A percentile compares a stretch with the other conserved stretches of the same genome.
Conservation (phyloP, 75 land plant genomes). For the Larix kaempferi region DNA sequence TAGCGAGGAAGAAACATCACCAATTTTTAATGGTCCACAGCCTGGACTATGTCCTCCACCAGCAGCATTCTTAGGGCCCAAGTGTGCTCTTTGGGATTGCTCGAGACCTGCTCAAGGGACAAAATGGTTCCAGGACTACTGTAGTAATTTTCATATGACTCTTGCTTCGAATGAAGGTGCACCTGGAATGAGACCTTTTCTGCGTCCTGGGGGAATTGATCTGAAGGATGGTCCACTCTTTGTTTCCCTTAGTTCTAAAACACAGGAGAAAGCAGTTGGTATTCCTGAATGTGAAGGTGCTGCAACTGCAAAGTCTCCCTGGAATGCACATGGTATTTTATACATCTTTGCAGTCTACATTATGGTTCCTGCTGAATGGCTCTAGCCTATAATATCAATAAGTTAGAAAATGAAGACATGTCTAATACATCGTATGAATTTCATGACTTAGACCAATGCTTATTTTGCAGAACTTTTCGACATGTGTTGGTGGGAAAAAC, state of each 20-base stretch:
- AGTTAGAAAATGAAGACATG: neutral
- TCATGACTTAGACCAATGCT: neutral
- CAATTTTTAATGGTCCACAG: slow-evolving; percentile 21
- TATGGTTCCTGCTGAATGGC: neutral
- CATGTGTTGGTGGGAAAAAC: no score
- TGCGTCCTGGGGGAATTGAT: slow-evolving; percentile 92
- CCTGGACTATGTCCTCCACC: slow-evolving; percentile 56
- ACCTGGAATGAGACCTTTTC: slow-evolving; percentile 77
- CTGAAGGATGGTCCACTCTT: slow-evolving; percentile 90
- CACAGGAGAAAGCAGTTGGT: slow-evolving; percentile 76
- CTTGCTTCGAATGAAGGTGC: slow-evolving; percentile 80
- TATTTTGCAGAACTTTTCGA: slow-evolving; percentile 78
- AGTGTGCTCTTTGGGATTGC: slow-evolving; percentile 96
- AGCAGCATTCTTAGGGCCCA: slow-evolving; percentile 76
- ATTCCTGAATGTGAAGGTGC: slow-evolving; percentile 98
- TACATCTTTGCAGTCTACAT: neutral
- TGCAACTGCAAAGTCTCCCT: slow-evolving; percentile 91
- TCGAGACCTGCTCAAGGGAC: slow-evolving; percentile 68
- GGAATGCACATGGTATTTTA: slow-evolving; percentile 87
- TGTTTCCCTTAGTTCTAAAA: slow-evolving; percentile 75
- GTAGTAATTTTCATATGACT: slow-evolving; percentile 74
- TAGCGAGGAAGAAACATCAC: slow-evolving; percentile 20
- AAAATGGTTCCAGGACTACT: slow-evolving; percentile 67
- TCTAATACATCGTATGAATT: neutral
- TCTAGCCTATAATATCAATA: neutral